A percentile compares a stretch with the other conserved stretches of the same genome.
These are phyloP conservation scores for Aphanoascus verrucosus DNA, from an alignment of 2,329 filamentous ascomycete genomes.

Conservation along the genomic window DNA sequence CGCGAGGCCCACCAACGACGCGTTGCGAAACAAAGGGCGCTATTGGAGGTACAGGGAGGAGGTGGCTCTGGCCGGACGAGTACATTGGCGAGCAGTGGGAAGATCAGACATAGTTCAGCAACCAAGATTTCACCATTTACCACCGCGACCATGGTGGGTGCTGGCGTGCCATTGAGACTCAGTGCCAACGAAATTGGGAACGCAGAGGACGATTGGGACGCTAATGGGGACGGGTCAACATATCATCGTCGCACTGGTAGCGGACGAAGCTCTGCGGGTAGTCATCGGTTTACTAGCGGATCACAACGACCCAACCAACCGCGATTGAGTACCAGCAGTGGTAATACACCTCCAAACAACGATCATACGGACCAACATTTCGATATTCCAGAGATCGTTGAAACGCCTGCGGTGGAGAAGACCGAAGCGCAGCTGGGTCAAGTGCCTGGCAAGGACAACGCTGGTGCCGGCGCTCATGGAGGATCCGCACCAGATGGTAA, in stretches of 20 bases:
- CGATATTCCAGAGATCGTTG: conserved; percentile 34
- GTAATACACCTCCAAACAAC: conserved; percentile 43
- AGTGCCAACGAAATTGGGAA: conserved; percentile 94
- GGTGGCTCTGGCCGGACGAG: conserved; percentile 44
- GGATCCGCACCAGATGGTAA: background rate
- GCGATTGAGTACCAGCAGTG: conserved; percentile 37
- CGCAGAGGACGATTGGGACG: conserved; percentile 63
- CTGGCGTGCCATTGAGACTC: conserved; percentile 78
- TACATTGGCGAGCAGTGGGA: conserved; percentile 57
- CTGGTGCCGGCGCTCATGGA: conserved; percentile 12
- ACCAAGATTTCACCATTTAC: conserved; percentile 72
- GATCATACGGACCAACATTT: conserved; percentile 20
- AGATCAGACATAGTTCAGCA: conserved; percentile 81
- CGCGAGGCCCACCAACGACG: conserved; percentile 70
- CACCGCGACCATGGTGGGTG: conserved; percentile 62
- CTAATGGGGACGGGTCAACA: conserved; percentile 42
- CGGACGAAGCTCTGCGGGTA: conserved; percentile 47
- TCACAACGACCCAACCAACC: conserved; percentile 32
- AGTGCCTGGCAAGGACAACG: background rate
- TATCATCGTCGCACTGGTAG: conserved; percentile 47
- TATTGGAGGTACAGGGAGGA: conserved; percentile 67
- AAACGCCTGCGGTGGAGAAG: conserved; percentile 28
- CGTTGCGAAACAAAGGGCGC: conserved; percentile 76
- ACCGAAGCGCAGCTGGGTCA: conserved; percentile 1
- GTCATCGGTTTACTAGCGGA: conserved; percentile 34